A percentile compares a stretch with the other conserved stretches of the same genome.
phyloP scores from a whole-genome alignment of 225 moss, liverwort and hornwort species.

The Antitrichia curtipendula region DNA sequence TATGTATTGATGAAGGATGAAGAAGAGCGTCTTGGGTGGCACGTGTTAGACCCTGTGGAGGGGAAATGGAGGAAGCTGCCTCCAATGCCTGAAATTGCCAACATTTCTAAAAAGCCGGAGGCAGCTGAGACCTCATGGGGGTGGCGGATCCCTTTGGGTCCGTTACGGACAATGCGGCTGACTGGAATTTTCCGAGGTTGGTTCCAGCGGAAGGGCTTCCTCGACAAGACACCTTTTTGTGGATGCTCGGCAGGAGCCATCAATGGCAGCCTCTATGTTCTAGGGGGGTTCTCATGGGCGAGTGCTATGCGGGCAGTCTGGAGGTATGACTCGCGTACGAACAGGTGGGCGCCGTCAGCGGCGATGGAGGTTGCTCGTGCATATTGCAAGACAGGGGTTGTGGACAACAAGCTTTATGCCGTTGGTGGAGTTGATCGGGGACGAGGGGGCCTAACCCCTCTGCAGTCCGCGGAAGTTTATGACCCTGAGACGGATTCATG shows the following conservation, averaged over 20 bases:
- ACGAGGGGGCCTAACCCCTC: slow-evolving; percentile 76
- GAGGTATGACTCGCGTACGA: slow-evolving; percentile 79
- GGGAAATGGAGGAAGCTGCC: slow-evolving; percentile 82
- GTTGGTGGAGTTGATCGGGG: slow-evolving; percentile 93
- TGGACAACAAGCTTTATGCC: slow-evolving; percentile 83
- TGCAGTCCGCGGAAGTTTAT: slow-evolving; percentile 93
- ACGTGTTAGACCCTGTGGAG: slow-evolving; percentile 74
- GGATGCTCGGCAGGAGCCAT: slow-evolving; percentile 93
- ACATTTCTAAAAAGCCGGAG: slow-evolving; percentile 8
- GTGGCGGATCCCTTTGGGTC: slow-evolving; percentile 74
- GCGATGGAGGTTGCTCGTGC: slow-evolving; percentile 89
- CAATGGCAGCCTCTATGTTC: slow-evolving; percentile 64
- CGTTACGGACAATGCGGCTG: slow-evolving; percentile 58
- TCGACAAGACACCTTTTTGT: slow-evolving; percentile 88
- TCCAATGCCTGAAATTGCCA: slow-evolving; percentile 82
- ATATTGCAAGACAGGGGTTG: slow-evolving; percentile 88
- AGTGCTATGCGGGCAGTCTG: slow-evolving; percentile 92
- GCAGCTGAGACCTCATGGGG: slow-evolving; percentile 37
- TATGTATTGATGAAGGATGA: slow-evolving; percentile 94
- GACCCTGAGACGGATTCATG: slow-evolving; percentile 73
- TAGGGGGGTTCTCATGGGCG: slow-evolving; percentile 85
- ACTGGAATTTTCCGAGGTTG: slow-evolving; percentile 73
- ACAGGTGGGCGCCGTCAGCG: slow-evolving; percentile 74
- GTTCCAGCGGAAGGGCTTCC: slow-evolving; percentile 82
- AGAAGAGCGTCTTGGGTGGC: slow-evolving; percentile 82